Percentiles rank a stretch among this genome's conserved stretches.
These are phyloP conservation scores for Mrakia gelida DNA, from an alignment of 768 basidiomycete genomes.

Conservation along the genomic window DNA sequence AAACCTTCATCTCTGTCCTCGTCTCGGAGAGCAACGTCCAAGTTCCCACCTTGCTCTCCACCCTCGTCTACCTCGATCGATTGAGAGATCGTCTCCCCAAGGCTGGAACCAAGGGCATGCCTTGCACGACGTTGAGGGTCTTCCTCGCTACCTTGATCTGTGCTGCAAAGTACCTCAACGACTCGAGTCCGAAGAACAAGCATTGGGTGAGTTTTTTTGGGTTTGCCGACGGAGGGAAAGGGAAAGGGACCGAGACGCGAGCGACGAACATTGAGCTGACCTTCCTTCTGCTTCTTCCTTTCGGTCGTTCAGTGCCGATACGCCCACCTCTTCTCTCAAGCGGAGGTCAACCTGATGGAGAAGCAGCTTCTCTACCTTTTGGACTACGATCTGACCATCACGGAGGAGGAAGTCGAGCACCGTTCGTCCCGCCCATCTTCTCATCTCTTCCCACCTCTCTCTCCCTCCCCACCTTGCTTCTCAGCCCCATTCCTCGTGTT, in stretches of 20 bases:
- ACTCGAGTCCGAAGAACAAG: constrained; percentile 82
- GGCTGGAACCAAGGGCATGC: constrained; percentile 60
- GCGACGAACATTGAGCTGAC: neutral
- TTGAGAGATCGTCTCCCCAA: constrained; percentile 75
- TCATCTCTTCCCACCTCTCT: neutral
- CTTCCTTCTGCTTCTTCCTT: neutral
- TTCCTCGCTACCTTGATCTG: constrained; percentile 85
- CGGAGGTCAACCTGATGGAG: constrained; percentile 74
- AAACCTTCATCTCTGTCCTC: constrained; percentile 77
- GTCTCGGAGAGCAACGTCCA: constrained; percentile 70
- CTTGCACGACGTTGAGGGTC: constrained; percentile 71
- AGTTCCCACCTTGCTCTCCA: constrained; percentile 61
- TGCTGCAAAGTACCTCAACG: constrained; percentile 85
- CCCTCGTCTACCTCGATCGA: constrained; percentile 71
- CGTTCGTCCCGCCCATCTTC: constrained; percentile 10
- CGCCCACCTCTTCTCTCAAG: constrained; percentile 74
- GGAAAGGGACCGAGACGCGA: neutral
- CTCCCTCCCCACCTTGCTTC: neutral
- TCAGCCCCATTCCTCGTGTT: neutral
- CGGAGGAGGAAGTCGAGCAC: constrained; percentile 55
- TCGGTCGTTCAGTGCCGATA: constrained; percentile 49
- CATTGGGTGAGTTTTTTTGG: constrained; percentile 60
- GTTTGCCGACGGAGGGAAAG: neutral
- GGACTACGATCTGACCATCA: constrained; percentile 65
- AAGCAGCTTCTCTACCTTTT: constrained; percentile 76